Base-by-base conservation (phyloP, 768 basidiomycete genomes). In the Boletellus ananas region DNA sequence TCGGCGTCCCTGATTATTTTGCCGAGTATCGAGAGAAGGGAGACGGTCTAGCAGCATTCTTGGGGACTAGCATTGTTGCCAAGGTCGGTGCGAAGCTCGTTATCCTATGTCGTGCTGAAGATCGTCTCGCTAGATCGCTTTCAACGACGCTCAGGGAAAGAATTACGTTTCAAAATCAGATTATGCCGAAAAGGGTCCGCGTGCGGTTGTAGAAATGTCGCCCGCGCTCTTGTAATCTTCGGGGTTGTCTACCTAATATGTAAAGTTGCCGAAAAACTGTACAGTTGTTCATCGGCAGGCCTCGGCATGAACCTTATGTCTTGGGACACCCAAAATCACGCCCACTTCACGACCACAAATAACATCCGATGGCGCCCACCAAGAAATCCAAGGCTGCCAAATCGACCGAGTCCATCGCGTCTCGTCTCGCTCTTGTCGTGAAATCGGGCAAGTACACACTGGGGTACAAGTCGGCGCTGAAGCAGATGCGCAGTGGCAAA, bases 401-500 rank as follows among this genome's bases (percentile, higher is more conserved):
- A 78, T 86, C 85, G 60, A 87, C 84, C 64, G 94, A 96, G 79
- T 93, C 90, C 61, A 94, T 97, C 74, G 77, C 92, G 60, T 83
- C 94, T 62, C 85, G 87, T 65, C 87, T 95, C 53, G 84, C 88
- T 45, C 91, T 99, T 65, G 94, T 96, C 70, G 93, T 97, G 72
- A 98, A 98, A 81, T 97, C 94, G 59, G 95, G 95, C 60, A 95
- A 97, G 75, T 98, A 93, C 84, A 79, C 81, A 47, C 79, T 98
- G 55, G 96, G 96, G 54, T 97, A 97, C 86, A 98, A 98, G 76
- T 91, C 92, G 55, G 92, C 94, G 45, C 79, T 99, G 66, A 97
- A 98, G 83, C 87, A 92, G 75, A 96, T 99, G 90, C 89, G 95
- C 68, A 87, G 74, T 57, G 94, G 96, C 70, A 95, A 96, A 81